These are phyloP conservation scores for Cornus controversa DNA, from an alignment of 148 eudicot species.

Conservation along the genomic window DNA sequence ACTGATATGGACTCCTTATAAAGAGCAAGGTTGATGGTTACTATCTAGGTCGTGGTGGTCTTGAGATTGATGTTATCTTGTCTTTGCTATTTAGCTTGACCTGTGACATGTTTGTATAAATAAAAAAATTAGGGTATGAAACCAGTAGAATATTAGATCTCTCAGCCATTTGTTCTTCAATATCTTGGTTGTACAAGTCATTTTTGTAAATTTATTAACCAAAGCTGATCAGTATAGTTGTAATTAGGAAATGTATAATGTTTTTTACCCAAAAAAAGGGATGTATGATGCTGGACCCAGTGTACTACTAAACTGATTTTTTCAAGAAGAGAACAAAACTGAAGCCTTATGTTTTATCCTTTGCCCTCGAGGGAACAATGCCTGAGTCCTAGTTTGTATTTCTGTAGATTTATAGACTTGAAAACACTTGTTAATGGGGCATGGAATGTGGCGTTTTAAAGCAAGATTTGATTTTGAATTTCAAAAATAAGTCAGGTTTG, in stretches of 20 bases:
- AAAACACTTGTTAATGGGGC: too few species aligned
- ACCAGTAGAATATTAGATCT: background rate
- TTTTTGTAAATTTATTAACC: background rate
- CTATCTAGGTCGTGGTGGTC: background rate
- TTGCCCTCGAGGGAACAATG: too few species aligned
- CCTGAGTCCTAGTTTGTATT: too few species aligned
- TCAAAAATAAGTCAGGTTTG: too few species aligned
- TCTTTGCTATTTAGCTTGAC: background rate
- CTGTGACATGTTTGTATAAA: background rate
- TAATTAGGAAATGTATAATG: too few species aligned
- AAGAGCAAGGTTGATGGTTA: slow-evolving; percentile 68
- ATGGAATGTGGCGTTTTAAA: too few species aligned
- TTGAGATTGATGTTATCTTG: background rate
- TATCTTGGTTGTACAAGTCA: background rate
- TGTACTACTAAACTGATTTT: background rate
- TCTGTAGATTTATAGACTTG: too few species aligned
- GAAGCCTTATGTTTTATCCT: too few species aligned
- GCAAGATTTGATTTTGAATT: too few species aligned
- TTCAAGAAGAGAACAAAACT: too few species aligned
- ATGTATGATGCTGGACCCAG: too few species aligned
- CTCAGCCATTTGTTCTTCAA: background rate
- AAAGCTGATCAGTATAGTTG: background rate
- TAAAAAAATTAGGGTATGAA: background rate
- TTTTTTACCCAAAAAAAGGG: too few species aligned
- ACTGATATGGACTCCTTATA: slow-evolving; percentile 95